Evolutionary conservation across 148 eudicot species (phyloP).

Genomic region (Rhododendron mucronatum): DNA sequence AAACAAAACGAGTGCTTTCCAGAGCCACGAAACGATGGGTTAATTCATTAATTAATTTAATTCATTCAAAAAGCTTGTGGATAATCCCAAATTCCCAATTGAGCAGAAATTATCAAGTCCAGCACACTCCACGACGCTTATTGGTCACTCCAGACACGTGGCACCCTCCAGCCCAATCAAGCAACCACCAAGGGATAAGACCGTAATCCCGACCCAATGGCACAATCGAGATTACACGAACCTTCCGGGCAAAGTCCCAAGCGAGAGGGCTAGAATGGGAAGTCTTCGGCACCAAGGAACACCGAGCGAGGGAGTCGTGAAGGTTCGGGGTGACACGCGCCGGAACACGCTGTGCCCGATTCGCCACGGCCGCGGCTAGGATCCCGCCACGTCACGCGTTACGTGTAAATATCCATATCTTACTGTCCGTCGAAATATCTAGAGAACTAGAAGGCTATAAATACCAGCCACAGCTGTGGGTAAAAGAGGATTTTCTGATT

Average conservation of each 20-base stretch:
- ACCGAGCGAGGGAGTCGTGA: not conserved
- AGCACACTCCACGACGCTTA: not conserved
- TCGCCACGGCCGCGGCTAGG: not conserved
- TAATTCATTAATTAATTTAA: not conserved
- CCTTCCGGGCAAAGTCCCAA: not conserved
- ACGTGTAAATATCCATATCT: not conserved
- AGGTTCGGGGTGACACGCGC: conserved; percentile 17
- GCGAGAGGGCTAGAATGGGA: not conserved
- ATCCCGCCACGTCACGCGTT: conserved; percentile 18
- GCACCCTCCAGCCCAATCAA: not conserved
- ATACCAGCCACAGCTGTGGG: not conserved
- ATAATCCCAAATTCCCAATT: not conserved
- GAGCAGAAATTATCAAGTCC: not conserved
- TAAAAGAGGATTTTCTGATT: not conserved
- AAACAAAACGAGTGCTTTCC: not conserved
- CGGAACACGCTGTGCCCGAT: not conserved
- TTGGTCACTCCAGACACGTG: not conserved
- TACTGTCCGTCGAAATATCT: conserved; percentile 8
- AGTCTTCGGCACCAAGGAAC: not conserved
- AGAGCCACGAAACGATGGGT: not conserved
- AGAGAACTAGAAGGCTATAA: conserved; percentile 27
- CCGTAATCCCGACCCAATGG: not conserved
- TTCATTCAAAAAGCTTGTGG: not conserved
- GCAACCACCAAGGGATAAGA: no score
- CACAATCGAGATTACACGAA: not conserved